Base-by-base conservation (phyloP, 306 rosid genomes). In the Cucumis hystrix region DNA sequence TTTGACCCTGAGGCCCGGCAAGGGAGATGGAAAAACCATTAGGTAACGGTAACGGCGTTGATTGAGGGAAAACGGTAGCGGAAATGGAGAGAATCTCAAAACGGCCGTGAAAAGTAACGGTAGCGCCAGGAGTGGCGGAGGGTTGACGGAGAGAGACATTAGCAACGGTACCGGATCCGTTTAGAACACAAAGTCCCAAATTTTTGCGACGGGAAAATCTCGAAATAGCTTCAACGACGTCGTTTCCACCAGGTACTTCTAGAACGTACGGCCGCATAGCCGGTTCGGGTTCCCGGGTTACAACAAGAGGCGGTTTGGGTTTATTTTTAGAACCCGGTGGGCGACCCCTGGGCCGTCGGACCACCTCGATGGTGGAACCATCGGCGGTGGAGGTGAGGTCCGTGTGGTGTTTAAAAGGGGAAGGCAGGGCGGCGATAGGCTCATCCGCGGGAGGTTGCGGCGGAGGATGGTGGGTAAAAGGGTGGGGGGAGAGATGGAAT, bases 1-100 rank as follows among this genome's bases (percentile, higher is more conserved):
- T 87, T 91, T 90, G 99, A 1, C 99, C 99, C 76, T 92, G 98
- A 0, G 98, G 97, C 3, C 98, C 99, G 0, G 98, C 96, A 23
- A 96, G 91, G 0, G 99, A 91, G 88, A 92, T 92, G 7, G 96
- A 69, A 77, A 96, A 91, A 5, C 87, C 90, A 62, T 60, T 88
- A 0, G 96, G 91, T 4, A 83, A 49, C 1, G 87, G 87, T 1
- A 52, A 72, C 6, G 80, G 64, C n/a, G 79, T 21, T 5, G 84
- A 67, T 10, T 86, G 82, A 0, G 89, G 86, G 0, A 96, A 81
- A n/a, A 96, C 91, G 7, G 99, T 92, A 45, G 99, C 98, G 52
- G 89, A 83, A 21, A 96, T 74, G 0, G 98, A 96, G 12, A 96
- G 87, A 45, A 96, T 89, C 39, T 96, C 99, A 51, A 96, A 96